These are phyloP conservation scores for Pistacia atlantica DNA, from an alignment of 345 rosid species.

Conservation along the genomic window DNA sequence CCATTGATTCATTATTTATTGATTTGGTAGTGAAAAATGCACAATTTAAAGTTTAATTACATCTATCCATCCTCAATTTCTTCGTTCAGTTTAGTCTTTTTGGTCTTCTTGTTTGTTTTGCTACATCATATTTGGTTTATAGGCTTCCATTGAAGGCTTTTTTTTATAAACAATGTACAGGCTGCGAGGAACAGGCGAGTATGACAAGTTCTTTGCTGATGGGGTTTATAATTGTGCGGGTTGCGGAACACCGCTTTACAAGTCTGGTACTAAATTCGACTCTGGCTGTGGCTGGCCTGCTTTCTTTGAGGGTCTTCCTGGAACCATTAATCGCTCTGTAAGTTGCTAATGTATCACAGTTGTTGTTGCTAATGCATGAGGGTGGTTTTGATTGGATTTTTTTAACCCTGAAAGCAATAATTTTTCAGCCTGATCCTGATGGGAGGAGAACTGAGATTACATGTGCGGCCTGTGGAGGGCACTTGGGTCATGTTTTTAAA, in stretches of 20 bases:
- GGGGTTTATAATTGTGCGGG: conserved; percentile 70
- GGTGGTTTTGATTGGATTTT: neutral
- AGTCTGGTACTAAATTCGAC: conserved; percentile 59
- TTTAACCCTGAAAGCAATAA: neutral
- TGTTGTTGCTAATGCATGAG: neutral
- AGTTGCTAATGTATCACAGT: conserved; percentile 20
- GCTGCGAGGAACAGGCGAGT: conserved; percentile 52
- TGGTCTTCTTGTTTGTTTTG: neutral
- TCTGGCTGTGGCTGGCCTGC: conserved; percentile 93
- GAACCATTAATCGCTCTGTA: conserved; percentile 58
- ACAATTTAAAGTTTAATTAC: too few species aligned
- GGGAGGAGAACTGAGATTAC: conserved; percentile 71
- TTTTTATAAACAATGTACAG: conserved; percentile 20
- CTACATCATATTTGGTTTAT: too few species aligned
- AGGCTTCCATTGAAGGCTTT: too few species aligned
- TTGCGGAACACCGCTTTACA: conserved; percentile 65
- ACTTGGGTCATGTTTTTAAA: conserved; percentile 78
- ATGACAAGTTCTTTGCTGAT: conserved; percentile 51
- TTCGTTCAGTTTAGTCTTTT: neutral
- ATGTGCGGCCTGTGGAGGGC: conserved; percentile 79
- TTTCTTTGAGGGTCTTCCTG: conserved; percentile 69
- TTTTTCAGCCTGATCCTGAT: conserved; percentile 72
- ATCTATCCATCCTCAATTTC: neutral
- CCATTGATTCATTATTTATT: too few species aligned
- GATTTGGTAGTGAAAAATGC: too few species aligned